Base-by-base conservation (phyloP, 179 eudicot species). In the Vitellaria paradoxa region DNA sequence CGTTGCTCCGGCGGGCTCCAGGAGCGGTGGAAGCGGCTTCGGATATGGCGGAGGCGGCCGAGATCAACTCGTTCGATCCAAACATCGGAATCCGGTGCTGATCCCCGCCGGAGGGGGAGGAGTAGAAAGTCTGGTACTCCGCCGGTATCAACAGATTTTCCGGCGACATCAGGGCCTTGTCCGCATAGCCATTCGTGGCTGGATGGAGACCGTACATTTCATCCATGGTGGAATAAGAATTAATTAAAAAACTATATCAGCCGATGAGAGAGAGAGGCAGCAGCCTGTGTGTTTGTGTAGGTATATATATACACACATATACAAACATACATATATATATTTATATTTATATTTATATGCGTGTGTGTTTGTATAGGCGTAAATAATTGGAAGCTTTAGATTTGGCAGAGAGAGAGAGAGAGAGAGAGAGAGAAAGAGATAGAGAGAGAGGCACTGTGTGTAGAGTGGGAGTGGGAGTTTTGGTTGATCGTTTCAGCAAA, bases 21-120 rank as follows among this genome's bases (percentile, higher is more conserved):
- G 75, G 77, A 55, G 83, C 74, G 18, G 64, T 65, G 9, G 91
- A 84, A 7, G 91, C 84, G 4, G 86, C 85, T 42, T 86, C 91
- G 0, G 93, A 88, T 7, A 87, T 83, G 18, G 79, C 82, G 11
- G 87, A 84, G 3, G 78, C 75, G 5, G 82, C 84, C 9, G 90
- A 83, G 40, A 88, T 81, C 67, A 89, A 76, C 77, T 89, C 90
- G 21, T 89, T 91, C 21, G 93, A 86, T 74, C 90, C 93, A 76
- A 81, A 88, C 23, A 81, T 74, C 78, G 84, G 80, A 53, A 66
- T 20, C 79, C 81, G 82, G 78, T 75, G 59, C 57, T 75, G 53
- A 68, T 82, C 68, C 46, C 70, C 80, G 57, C 69, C 84, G 13
- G 74, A 65, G 47, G 79, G 12, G 57, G 81, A 30, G 68, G 56